Evolutionary conservation across 306 rosid genomes (phyloP).

Genomic region (Dicorynia guianensis): DNA sequence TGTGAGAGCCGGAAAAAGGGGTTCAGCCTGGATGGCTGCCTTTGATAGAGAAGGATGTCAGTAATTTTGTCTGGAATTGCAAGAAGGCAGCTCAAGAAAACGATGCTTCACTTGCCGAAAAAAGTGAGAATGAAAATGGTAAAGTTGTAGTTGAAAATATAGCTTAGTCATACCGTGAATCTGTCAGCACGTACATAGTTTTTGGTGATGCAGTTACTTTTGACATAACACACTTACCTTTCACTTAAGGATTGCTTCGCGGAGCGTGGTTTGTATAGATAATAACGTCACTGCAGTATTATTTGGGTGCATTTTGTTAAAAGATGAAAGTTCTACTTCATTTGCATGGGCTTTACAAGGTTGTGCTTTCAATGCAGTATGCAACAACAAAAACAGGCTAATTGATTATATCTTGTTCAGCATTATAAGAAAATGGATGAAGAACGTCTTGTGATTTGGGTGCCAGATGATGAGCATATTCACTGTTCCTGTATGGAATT

Average conservation of each 20-base stretch:
- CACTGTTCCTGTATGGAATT: constrained; percentile 73
- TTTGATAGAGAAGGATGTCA: constrained; percentile 77
- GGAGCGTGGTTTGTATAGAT: constrained; percentile 67
- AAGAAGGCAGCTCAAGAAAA: constrained; percentile 71
- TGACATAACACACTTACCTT: constrained; percentile 59
- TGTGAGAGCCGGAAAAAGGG: constrained; percentile 68
- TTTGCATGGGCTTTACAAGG: too few species aligned
- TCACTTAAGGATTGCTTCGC: constrained; percentile 63
- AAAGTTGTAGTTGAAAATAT: constrained; percentile 64
- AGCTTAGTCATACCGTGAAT: constrained; percentile 65
- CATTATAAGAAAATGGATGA: constrained; percentile 67
- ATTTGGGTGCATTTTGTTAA: constrained; percentile 63
- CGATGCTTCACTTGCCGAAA: constrained; percentile 66
- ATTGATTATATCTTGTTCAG: constrained; percentile 64
- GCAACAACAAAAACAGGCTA: constrained; percentile 55
- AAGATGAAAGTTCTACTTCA: constrained; percentile 35
- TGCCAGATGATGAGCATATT: constrained; percentile 57
- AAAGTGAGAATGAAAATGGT: constrained; percentile 63
- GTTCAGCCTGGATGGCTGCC: constrained; percentile 71
- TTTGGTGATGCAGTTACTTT: constrained; percentile 70
- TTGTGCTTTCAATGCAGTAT: constrained; percentile 58
- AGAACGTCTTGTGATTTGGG: constrained; percentile 62
- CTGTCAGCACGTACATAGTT: constrained; percentile 53
- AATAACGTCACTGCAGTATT: constrained; percentile 61
- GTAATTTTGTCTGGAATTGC: constrained; percentile 71